Evolutionary conservation across 23 red algal genomes (phyloP), one percentile per base, ranked within the genome.

Genomic region (Gracilaria gracilis): DNA sequence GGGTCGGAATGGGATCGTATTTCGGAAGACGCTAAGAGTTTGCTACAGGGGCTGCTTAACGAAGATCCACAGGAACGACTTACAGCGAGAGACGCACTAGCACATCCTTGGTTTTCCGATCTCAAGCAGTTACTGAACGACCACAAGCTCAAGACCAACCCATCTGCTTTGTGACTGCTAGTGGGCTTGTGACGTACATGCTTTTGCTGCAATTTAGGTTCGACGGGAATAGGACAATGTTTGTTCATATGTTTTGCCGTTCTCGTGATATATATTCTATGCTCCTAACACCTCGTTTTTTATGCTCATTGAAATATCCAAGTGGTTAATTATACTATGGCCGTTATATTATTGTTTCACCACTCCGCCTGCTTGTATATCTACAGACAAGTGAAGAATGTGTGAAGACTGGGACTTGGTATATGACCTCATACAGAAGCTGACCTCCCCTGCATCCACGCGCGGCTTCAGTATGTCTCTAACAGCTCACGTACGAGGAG

Each of bases 31-130:
- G 93, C 90, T 31, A 98, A 95, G 76, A 76, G 50, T 24, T 76
- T 98, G 84, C 46, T 95, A 53, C 83, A 88, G n/a, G 85, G 81
- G 23, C 81, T 98, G 44, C 90, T 98, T 23, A 79, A 84, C 11
- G 97, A 93, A 64, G 93, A 98, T 71, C 93, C 94, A 3, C 82
- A 91, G 82, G 84, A 96, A 83, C 81, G 97, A 35, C 37, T 98
- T 2, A 91, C 93, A 3, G 97, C 94, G 34, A 85, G 85, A 11
- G 90, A 95, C 57, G 93, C 93, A 23, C 70, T 98, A 15, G 50
- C 80, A 48, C 97, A 98, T 84, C 96, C 93, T 58, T 98, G 90
- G 90, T 86, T 93, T 51, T 84, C 77, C 20, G 84, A 88, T 50
- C 72, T 77, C 6, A 77, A 50, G 39, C 40, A 77, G 11, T 31